phyloP scores from a whole-genome alignment of 2,329 filamentous ascomycete species.

The Trichoderma sp. region DNA sequence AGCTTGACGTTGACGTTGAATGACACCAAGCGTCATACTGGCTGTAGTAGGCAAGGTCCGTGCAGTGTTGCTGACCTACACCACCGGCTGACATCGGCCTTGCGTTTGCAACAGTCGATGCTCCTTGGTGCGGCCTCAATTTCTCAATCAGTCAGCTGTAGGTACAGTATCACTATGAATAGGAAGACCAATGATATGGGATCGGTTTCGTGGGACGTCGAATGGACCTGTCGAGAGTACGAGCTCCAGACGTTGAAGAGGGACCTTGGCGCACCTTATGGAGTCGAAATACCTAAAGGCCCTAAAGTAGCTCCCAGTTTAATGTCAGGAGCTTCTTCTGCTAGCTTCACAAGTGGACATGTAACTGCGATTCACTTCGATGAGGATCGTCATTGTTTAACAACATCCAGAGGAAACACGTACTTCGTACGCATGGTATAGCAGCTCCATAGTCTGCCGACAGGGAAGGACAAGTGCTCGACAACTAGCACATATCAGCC shows the following conservation, averaged over 20 bases:
- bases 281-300: too few species aligned
- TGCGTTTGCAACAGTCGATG: not conserved
- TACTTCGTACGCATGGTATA: too few species aligned
- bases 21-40: not conserved
- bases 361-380: not conserved
- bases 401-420: not conserved
- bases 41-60: not conserved
- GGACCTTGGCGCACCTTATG: too few species aligned
- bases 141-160: too few species aligned
- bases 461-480: not conserved
- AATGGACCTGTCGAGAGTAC: too few species aligned
- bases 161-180: too few species aligned
- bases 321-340: not conserved
- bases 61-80: not conserved
- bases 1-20: not conserved
- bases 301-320: too few species aligned
- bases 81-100: slow-evolving; percentile 2
- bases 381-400: slow-evolving; percentile 2
- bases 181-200: too few species aligned
- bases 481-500: slow-evolving; percentile 2
- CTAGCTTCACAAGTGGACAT: not conserved
- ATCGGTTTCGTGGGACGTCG: too few species aligned
- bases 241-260: too few species aligned
- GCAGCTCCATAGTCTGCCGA: not conserved
- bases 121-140: too few species aligned